A percentile compares a stretch with the other conserved stretches of the same genome.
Evolutionary conservation across 2,329 filamentous ascomycete genomes (phyloP).

Genomic region (Scleromitrula shiraiana): DNA sequence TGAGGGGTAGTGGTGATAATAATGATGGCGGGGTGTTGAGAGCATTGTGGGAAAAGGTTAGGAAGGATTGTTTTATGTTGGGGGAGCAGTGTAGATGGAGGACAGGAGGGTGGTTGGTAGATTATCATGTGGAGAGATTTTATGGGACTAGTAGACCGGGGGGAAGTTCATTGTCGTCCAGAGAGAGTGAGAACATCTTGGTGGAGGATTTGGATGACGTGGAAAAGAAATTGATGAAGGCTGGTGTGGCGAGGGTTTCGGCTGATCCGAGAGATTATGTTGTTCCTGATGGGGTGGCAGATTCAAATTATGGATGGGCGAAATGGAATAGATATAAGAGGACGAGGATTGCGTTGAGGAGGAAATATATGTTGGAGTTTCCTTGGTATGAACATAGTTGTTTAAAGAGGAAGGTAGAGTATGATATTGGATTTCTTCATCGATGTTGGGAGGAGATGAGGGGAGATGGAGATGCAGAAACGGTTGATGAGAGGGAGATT

Average conservation of each 20-base stretch:
- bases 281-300: neutral
- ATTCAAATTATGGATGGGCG: neutral
- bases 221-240: no score
- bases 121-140: constrained; percentile 2
- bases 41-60: neutral
- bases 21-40: no score
- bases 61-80: neutral
- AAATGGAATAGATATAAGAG: neutral
- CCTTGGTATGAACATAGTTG: constrained; percentile 2
- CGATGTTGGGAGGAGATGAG: neutral
- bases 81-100: constrained; percentile 5
- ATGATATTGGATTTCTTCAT: constrained; percentile 1
- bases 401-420: constrained; percentile 2
- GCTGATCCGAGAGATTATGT: no score
- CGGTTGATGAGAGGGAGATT: neutral
- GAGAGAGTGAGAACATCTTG: no score
- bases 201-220: no score
- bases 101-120: constrained; percentile 2
- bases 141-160: neutral
- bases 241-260: no score
- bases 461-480: neutral
- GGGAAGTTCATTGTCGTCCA: no score
- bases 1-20: neutral
- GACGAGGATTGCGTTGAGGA: neutral
- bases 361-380: constrained; percentile 3